Percentiles rank a stretch among this genome's conserved stretches.
Conservation (phyloP, 148 eudicot genomes). For the Linanthus parryae region DNA sequence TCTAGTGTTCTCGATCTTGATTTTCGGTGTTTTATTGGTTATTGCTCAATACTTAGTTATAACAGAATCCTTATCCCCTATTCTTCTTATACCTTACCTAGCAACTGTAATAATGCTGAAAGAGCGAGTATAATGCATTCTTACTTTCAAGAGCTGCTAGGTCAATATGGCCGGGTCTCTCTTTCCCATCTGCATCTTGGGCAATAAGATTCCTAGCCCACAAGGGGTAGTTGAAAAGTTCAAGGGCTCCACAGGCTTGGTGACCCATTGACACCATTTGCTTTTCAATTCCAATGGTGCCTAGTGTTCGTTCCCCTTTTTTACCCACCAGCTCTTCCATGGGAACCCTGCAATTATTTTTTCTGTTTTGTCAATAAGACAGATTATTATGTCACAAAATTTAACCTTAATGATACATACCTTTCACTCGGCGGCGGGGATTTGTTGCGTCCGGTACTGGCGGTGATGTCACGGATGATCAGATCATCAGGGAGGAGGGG, state of each 20-base stretch:
- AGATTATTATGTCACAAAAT: too few species aligned
- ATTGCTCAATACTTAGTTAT: too few species aligned
- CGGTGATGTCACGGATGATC: slow-evolving; percentile 19
- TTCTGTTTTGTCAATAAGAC: too few species aligned
- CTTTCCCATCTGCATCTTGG: slow-evolving; percentile 24
- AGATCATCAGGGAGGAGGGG: slow-evolving; percentile 30
- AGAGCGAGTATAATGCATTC: too few species aligned
- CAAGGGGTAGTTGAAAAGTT: slow-evolving; percentile 25
- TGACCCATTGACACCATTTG: slow-evolving; percentile 28
- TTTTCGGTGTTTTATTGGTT: too few species aligned
- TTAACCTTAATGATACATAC: too few species aligned
- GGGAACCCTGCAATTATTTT: slow-evolving; percentile 11
- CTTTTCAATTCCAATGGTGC: slow-evolving; percentile 23
- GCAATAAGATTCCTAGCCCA: slow-evolving; percentile 31
- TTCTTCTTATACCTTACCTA: too few species aligned
- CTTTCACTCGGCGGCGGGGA: slow-evolving; percentile 18
- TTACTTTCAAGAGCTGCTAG: slow-evolving; percentile 27
- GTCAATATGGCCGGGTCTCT: slow-evolving; percentile 23
- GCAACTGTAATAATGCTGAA: too few species aligned
- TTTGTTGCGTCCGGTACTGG: slow-evolving; percentile 27
- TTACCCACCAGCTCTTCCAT: slow-evolving; percentile 25
- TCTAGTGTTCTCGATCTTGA: too few species aligned
- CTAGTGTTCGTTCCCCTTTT: slow-evolving; percentile 20
- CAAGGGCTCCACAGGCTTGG: slow-evolving; percentile 27
- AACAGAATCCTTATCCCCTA: too few species aligned